Conservation (phyloP, 2,329 filamentous ascomycete species). For the Colletotrichum sp. region DNA sequence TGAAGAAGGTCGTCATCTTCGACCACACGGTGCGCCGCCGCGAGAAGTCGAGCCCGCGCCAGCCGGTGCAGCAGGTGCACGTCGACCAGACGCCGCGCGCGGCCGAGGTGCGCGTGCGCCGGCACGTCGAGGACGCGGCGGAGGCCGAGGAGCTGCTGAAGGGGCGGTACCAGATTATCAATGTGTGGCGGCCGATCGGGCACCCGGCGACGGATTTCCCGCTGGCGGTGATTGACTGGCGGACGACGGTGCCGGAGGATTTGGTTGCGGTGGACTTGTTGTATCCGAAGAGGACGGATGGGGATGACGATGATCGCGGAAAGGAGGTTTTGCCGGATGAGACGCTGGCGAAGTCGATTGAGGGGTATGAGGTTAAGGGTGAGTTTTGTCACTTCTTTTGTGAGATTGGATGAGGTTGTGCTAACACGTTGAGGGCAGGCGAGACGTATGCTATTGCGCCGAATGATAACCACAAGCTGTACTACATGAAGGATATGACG, state of each 20-base stretch:
- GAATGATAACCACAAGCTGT: slow-evolving; percentile 64
- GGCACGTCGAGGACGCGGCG: slow-evolving; percentile 55
- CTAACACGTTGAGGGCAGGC: slow-evolving; percentile 35
- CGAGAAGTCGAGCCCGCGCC: slow-evolving; percentile 58
- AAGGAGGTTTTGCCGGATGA: slow-evolving; percentile 62
- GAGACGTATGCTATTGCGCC: slow-evolving; percentile 67
- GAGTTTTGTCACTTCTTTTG: not conserved
- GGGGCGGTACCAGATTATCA: slow-evolving; percentile 70
- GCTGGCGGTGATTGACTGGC: slow-evolving; percentile 70
- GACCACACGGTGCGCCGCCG: slow-evolving; percentile 73
- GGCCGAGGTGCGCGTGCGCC: slow-evolving; percentile 63
- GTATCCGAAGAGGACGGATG: slow-evolving; percentile 55
- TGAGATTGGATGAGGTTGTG: not conserved
- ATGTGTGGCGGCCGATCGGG: slow-evolving; percentile 73
- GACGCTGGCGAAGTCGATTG: slow-evolving; percentile 48
- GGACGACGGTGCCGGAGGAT: slow-evolving; percentile 60
- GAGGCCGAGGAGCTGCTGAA: slow-evolving; percentile 61
- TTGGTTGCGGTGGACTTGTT: slow-evolving; percentile 67
- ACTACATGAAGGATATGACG: slow-evolving; percentile 72
- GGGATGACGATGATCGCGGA: slow-evolving; percentile 53
- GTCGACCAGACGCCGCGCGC: slow-evolving; percentile 74
- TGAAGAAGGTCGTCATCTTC: slow-evolving; percentile 71
- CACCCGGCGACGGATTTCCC: slow-evolving; percentile 67
- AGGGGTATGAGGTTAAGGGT: slow-evolving; percentile 63
- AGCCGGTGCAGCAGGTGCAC: slow-evolving; percentile 73